phyloP scores from a whole-genome alignment of 148 eudicot species.

The Camellia japonica region DNA sequence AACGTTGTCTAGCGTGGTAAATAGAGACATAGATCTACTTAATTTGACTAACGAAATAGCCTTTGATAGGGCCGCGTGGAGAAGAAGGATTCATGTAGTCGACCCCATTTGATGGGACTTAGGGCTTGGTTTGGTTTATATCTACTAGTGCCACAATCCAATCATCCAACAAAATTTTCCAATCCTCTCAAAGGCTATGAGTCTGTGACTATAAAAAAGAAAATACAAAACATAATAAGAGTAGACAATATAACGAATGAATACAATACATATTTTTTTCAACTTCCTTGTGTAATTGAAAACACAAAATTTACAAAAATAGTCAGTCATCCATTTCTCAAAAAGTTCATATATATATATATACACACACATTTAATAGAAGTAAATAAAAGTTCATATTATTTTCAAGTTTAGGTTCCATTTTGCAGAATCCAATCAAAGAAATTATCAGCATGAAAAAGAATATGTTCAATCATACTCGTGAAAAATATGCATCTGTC shows the following conservation, averaged over 20 bases:
- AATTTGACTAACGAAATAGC: too few species aligned
- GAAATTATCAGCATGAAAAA: not conserved
- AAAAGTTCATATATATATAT: not conserved
- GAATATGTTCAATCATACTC: not conserved
- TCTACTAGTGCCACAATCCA: not conserved
- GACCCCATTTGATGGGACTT: too few species aligned
- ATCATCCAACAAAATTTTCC: not conserved
- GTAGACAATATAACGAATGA: not conserved
- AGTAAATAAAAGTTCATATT: not conserved
- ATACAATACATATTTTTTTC: too few species aligned
- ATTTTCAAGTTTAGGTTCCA: not conserved
- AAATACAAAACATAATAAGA: not conserved
- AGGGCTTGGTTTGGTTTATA: not conserved
- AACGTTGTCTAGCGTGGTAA: too few species aligned
- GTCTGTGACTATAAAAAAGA: not conserved
- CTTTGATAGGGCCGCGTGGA: too few species aligned
- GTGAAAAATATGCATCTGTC: not conserved
- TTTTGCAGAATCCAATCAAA: not conserved
- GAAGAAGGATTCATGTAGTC: too few species aligned
- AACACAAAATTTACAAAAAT: too few species aligned
- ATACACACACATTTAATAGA: not conserved
- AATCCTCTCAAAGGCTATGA: not conserved
- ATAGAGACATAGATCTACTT: too few species aligned
- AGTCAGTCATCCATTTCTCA: conserved; percentile 10
- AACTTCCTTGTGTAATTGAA: too few species aligned